Evolutionary conservation across 108 stramenopile species (phyloP).

Genomic region (Cyclotella sp.): DNA sequence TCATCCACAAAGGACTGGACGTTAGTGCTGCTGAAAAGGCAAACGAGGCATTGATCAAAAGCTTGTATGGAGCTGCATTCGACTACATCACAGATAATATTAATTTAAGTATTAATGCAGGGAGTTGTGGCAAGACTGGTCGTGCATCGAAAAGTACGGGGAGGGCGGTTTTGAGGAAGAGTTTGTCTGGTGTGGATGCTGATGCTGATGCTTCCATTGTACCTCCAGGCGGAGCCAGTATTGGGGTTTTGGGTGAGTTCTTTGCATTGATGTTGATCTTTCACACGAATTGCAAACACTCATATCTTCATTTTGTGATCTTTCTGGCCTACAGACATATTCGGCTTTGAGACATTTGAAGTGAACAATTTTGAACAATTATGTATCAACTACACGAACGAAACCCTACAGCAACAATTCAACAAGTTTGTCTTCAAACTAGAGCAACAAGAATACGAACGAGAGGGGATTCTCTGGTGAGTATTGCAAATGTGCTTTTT

Average conservation of each 20-base stretch:
- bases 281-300: not conserved
- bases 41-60: constrained; percentile 93
- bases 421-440: constrained; percentile 91
- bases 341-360: constrained; percentile 96
- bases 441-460: constrained; percentile 87
- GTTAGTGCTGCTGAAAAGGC: constrained; percentile 68
- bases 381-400: constrained; percentile 97
- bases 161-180: not conserved
- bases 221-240: constrained; percentile 44
- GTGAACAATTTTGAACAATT: constrained; percentile 95
- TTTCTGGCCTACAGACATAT: constrained; percentile 79
- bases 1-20: constrained; percentile 65
- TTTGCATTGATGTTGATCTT: not conserved
- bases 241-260: constrained; percentile 60
- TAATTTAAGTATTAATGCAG: constrained; percentile 54
- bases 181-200: not conserved
- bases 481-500: not conserved
- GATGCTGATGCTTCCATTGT: constrained; percentile 26
- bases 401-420: constrained; percentile 96
- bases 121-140: not conserved
- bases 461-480: constrained; percentile 85
- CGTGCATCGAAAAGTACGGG: not conserved
- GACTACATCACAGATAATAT: constrained; percentile 69
- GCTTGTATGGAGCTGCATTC: constrained; percentile 86
- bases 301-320: not conserved